Conservation (phyloP, 1,139 yeast species). For the Debaryomycetaceae sp. region DNA sequence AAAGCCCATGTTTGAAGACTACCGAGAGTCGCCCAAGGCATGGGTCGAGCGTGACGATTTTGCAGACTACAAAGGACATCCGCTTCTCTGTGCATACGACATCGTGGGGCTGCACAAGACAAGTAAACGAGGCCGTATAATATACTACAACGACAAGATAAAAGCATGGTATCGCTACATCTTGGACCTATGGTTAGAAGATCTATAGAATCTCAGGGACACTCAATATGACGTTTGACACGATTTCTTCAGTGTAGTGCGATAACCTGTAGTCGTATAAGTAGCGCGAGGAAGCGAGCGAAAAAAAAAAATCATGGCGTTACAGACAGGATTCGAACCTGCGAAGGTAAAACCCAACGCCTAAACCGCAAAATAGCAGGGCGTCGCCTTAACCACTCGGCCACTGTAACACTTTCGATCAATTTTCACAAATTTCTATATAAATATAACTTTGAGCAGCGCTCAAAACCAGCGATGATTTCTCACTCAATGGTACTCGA, state of each 20-base stretch:
- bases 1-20: slow-evolving; percentile 12
- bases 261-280: background rate
- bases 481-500: no score
- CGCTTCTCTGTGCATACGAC: slow-evolving; percentile 37
- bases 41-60: slow-evolving; percentile 19
- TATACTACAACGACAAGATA: slow-evolving; percentile 11
- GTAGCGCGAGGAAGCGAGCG: background rate
- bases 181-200: slow-evolving; percentile 19
- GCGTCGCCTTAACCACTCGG: slow-evolving; percentile 68
- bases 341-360: slow-evolving; percentile 83
- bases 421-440: no score
- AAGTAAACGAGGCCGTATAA: slow-evolving; percentile 13
- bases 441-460: no score
- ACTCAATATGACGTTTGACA: no score
- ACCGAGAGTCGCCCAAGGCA: slow-evolving; percentile 23
- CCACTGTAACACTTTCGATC: slow-evolving; percentile 41
- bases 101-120: slow-evolving; percentile 24
- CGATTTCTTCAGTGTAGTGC: no score
- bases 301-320: slow-evolving; percentile 45
- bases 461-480: no score
- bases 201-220: background rate
- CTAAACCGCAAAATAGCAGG: slow-evolving; percentile 55
- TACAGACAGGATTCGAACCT: slow-evolving; percentile 88
- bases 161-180: slow-evolving; percentile 12
- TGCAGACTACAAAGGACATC: slow-evolving; percentile 14